Evolutionary conservation across 768 basidiomycete genomes (phyloP).

Genomic region (Phallus indusiatus): DNA sequence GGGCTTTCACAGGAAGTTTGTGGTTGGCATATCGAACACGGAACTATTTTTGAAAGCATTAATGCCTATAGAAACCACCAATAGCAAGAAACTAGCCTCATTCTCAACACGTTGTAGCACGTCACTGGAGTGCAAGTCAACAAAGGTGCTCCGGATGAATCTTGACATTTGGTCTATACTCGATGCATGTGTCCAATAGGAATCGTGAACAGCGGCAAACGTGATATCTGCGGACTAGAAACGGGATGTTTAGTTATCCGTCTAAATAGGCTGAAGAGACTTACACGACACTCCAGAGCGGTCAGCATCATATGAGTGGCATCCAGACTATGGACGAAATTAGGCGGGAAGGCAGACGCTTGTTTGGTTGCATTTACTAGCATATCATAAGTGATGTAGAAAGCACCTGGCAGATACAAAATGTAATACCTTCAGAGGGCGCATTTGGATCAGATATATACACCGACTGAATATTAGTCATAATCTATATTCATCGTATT

Average conservation of each 20-base stretch:
- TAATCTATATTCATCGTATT: slow-evolving; percentile 30
- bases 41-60: slow-evolving; percentile 39
- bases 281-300: slow-evolving; percentile 76
- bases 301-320: slow-evolving; percentile 99
- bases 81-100: slow-evolving; percentile 46
- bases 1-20: slow-evolving; percentile 47
- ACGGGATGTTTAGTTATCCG: slow-evolving; percentile 5
- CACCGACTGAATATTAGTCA: slow-evolving; percentile 77
- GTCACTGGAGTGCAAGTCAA: slow-evolving; percentile 83
- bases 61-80: not conserved
- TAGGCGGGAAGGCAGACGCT: slow-evolving; percentile 95
- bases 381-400: not conserved
- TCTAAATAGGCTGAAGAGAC: not conserved
- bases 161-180: slow-evolving; percentile 82
- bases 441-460: slow-evolving; percentile 82
- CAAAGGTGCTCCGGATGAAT: slow-evolving; percentile 88
- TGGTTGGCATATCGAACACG: slow-evolving; percentile 66
- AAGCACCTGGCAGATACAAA: slow-evolving; percentile 1
- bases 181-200: slow-evolving; percentile 95
- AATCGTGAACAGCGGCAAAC: slow-evolving; percentile 97
- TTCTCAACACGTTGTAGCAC: slow-evolving; percentile 60
- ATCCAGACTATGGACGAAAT: slow-evolving; percentile 95
- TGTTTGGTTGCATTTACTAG: slow-evolving; percentile 78
- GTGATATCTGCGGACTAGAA: slow-evolving; percentile 58
- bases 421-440: slow-evolving; percentile 49